A percentile compares a stretch with the other conserved stretches of the same genome.
Conservation (phyloP, 2,329 filamentous ascomycete species). For the Talaromyces sp. region DNA sequence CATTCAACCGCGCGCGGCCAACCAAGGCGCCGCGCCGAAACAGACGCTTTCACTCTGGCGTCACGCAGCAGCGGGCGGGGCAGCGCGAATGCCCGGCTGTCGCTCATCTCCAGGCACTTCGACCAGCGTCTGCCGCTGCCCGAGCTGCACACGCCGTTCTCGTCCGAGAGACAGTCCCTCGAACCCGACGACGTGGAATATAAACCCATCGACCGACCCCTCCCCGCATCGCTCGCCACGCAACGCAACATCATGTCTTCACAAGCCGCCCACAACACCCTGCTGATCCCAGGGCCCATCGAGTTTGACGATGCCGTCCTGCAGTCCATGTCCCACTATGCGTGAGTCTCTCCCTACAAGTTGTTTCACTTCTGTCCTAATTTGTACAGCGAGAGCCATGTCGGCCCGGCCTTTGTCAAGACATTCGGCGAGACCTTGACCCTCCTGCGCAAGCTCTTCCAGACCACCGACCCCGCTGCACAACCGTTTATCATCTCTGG, state of each 20-base stretch:
- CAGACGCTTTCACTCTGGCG: conserved; percentile 13
- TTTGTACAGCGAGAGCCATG: conserved; percentile 75
- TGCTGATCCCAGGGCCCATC: conserved; percentile 95
- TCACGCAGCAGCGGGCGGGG: conserved; percentile 18
- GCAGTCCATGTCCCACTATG: conserved; percentile 90
- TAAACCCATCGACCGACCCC: conserved; percentile 34
- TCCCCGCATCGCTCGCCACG: conserved; percentile 19
- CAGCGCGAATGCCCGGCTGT: conserved; percentile 40
- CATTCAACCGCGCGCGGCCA: conserved; percentile 8
- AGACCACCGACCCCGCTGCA: conserved; percentile 72
- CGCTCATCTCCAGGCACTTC: conserved; percentile 59
- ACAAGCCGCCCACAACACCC: conserved; percentile 60
- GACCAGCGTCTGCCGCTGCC: conserved; percentile 50
- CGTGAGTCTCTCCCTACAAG: conserved; percentile 20
- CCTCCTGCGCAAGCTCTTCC: conserved; percentile 88
- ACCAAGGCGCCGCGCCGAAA: conserved; percentile 7
- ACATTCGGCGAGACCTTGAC: conserved; percentile 85
- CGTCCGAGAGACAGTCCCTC: conserved; percentile 51
- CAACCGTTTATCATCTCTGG: conserved; percentile 93
- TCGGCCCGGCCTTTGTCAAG: conserved; percentile 81
- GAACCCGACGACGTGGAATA: conserved; percentile 52
- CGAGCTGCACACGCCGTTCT: conserved; percentile 60
- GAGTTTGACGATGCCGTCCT: conserved; percentile 98
- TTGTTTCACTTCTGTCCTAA: background rate
- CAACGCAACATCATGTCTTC: conserved; percentile 46